Conservation (phyloP, 257 asterid genomes). For the Jacaranda copaia region DNA sequence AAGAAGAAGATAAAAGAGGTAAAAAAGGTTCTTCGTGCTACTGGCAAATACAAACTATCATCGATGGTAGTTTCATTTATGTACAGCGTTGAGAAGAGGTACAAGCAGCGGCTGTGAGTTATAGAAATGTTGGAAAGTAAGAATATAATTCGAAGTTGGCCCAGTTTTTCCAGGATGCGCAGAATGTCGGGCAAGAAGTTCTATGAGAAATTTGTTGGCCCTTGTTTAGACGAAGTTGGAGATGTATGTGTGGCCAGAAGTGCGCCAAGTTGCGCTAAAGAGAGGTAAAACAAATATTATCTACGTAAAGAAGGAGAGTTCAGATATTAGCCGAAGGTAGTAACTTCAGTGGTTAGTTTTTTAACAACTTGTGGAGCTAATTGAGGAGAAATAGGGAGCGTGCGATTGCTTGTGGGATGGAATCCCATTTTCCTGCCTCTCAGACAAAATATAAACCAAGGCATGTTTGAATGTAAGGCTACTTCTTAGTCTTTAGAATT, state of each 20-base stretch:
- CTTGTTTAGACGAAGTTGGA: conserved; percentile 20
- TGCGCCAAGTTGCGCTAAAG: background rate
- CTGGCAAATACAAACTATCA: background rate
- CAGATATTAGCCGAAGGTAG: too few relatives aligned
- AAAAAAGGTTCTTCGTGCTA: conserved; percentile 1
- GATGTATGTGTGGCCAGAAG: background rate
- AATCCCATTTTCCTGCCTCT: too few relatives aligned
- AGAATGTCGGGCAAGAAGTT: conserved; percentile 10
- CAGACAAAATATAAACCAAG: too few relatives aligned
- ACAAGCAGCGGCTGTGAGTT: conserved; percentile 19
- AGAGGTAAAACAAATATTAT: background rate
- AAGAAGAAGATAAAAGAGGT: conserved; percentile 26
- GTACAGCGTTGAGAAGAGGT: conserved; percentile 25
- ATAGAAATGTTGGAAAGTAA: background rate
- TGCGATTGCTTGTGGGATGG: too few relatives aligned
- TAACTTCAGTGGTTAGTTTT: background rate
- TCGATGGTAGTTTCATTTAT: background rate
- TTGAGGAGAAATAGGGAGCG: conserved; percentile 12
- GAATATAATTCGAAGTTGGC: conserved; percentile 5
- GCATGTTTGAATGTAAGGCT: too few relatives aligned
- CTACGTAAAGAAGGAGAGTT: background rate
- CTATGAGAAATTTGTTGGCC: conserved; percentile 13
- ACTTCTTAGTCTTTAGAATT: too few relatives aligned
- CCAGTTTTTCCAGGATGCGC: background rate
- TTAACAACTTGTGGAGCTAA: background rate